These are phyloP conservation scores for Castanea sativa DNA, from an alignment of 306 rosid species.

Conservation along the genomic window DNA sequence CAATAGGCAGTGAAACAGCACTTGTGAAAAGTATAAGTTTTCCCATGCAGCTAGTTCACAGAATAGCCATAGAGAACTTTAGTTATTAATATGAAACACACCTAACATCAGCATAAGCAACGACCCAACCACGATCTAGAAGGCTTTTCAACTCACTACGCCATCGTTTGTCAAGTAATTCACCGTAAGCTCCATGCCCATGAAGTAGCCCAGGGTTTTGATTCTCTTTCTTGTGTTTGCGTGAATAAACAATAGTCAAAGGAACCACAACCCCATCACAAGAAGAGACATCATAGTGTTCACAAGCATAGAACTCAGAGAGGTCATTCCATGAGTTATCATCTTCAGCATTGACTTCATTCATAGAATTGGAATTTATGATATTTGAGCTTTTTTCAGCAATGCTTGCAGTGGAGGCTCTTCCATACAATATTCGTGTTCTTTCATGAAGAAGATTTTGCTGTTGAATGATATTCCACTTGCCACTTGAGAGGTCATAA, in stretches of 20 bases:
- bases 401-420: conserved; percentile 45
- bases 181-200: conserved; percentile 92
- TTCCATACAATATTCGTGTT: conserved; percentile 77
- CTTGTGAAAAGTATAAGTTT: not conserved
- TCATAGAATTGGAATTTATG: conserved; percentile 32
- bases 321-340: conserved; percentile 77
- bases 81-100: conserved; percentile 31
- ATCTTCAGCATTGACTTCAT: conserved; percentile 43
- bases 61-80: conserved; percentile 8
- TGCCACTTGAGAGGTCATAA: conserved; percentile 77
- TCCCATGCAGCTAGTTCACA: not conserved
- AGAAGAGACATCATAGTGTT: conserved; percentile 65
- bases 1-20: not conserved
- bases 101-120: conserved; percentile 97
- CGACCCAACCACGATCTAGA: conserved; percentile 88
- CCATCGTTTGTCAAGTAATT: conserved; percentile 92
- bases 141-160: conserved; percentile 83
- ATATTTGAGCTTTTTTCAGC: conserved; percentile 30
- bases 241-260: conserved; percentile 70
- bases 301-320: conserved; percentile 82
- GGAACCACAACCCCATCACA: conserved; percentile 71
- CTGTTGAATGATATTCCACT: conserved; percentile 90
- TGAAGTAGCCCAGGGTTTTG: conserved; percentile 79
- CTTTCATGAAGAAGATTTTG: conserved; percentile 87
- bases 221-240: conserved; percentile 47